Conservation (phyloP, 768 basidiomycete genomes). For the Mycena chlorophos region DNA sequence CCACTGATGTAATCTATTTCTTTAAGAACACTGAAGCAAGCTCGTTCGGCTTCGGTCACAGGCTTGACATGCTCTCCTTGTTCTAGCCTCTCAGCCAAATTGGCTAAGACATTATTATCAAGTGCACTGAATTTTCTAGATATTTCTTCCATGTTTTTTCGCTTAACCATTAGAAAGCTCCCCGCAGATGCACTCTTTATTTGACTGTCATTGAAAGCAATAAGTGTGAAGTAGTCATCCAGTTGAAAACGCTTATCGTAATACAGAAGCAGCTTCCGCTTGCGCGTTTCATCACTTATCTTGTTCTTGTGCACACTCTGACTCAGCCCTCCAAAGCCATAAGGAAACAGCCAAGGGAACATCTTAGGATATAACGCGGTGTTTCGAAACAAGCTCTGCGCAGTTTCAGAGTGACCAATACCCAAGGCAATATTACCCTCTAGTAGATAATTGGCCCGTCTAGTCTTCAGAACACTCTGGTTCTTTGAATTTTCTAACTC, state of each 20-base stretch:
- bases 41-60: not conserved
- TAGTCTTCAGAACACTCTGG: no score
- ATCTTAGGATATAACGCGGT: not conserved
- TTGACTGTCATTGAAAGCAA: slow-evolving; percentile 35
- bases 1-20: not conserved
- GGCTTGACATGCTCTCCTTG: not conserved
- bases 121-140: slow-evolving; percentile 10
- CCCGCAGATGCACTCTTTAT: slow-evolving; percentile 24
- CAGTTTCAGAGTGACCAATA: slow-evolving; percentile 25
- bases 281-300: not conserved
- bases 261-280: no score
- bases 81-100: not conserved
- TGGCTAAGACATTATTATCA: not conserved
- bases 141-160: slow-evolving; percentile 20
- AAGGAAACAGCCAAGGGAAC: not conserved
- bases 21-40: not conserved
- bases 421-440: not conserved
- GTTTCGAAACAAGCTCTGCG: not conserved
- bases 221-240: slow-evolving; percentile 33
- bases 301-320: not conserved
- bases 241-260: slow-evolving; percentile 39
- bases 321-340: not conserved
- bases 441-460: no score
- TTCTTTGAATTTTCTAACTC: no score
- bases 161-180: slow-evolving; percentile 25